phyloP scores from a whole-genome alignment of 331 rosid species.

The Acacia pycnantha region DNA sequence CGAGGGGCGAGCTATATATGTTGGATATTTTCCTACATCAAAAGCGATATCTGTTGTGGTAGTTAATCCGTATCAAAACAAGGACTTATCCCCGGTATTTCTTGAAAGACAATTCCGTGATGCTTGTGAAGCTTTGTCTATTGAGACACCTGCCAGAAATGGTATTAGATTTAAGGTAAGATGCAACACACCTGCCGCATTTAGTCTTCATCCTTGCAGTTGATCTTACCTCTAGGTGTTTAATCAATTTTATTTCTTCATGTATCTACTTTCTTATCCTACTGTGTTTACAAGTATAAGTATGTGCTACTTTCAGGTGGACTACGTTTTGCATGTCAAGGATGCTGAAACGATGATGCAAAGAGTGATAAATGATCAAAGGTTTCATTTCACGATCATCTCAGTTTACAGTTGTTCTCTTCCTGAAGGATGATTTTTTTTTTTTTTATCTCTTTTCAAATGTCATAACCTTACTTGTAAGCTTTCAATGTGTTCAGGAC shows the following conservation, averaged over 20 bases:
- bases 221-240: conserved; percentile 21
- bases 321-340: conserved; percentile 74
- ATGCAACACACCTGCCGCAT: conserved; percentile 10
- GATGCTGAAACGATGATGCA: conserved; percentile 85
- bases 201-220: conserved; percentile 10
- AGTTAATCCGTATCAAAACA: conserved; percentile 90
- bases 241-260: conserved; percentile 2
- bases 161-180: conserved; percentile 64
- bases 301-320: conserved; percentile 58
- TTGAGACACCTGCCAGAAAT: conserved; percentile 60
- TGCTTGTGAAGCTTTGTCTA: conserved; percentile 76
- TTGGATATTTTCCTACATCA: conserved; percentile 75
- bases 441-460: not conserved
- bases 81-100: conserved; percentile 70
- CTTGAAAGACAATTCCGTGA: conserved; percentile 83
- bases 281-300: conserved; percentile 22
- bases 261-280: not conserved
- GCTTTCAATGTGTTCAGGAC: conserved; percentile 8
- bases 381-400: conserved; percentile 44
- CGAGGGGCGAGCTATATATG: conserved; percentile 83
- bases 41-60: conserved; percentile 65
- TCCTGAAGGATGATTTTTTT: conserved; percentile 2
- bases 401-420: conserved; percentile 12
- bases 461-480: not conserved
- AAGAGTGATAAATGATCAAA: conserved; percentile 66